Evolutionary conservation across 305 asterid genomes (phyloP).

Genomic region (Caryopteris hybrid): DNA sequence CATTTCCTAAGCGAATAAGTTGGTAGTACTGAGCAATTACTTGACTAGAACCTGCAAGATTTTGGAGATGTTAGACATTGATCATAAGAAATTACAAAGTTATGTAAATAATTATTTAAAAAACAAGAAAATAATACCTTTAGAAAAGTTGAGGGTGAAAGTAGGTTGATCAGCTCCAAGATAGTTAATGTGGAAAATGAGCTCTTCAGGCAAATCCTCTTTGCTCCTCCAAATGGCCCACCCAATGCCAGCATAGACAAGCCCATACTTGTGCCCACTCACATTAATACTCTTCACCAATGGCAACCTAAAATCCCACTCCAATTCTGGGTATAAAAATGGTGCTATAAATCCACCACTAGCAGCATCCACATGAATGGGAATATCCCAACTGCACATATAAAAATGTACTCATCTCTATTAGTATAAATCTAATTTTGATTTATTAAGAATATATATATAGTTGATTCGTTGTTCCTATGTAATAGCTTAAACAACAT

Average conservation of each 20-base stretch:
- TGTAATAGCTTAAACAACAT: too few species aligned
- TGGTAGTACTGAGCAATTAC: slow-evolving; percentile 62
- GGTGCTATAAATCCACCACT: slow-evolving; percentile 57
- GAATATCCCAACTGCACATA: too few species aligned
- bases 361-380: slow-evolving; percentile 58
- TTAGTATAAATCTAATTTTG: too few species aligned
- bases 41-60: slow-evolving; percentile 61
- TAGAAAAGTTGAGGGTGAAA: slow-evolving; percentile 54
- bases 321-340: slow-evolving; percentile 40
- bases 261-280: slow-evolving; percentile 41
- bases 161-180: slow-evolving; percentile 57
- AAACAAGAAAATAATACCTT: slow-evolving; percentile 37
- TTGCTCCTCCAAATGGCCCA: slow-evolving; percentile 49
- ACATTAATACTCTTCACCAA: slow-evolving; percentile 46
- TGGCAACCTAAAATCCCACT: slow-evolving; percentile 50
- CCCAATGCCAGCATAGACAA: slow-evolving; percentile 50
- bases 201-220: slow-evolving; percentile 43
- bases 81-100: too few species aligned
- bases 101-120: too few species aligned
- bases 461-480: too few species aligned
- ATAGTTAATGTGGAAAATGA: slow-evolving; percentile 47
- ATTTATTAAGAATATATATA: too few species aligned
- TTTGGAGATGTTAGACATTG: too few species aligned
- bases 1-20: slow-evolving; percentile 52
- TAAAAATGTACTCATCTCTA: too few species aligned